These are phyloP conservation scores for Pseudonitzschia pungens DNA, from an alignment of 108 stramenopile genomes.

Conservation along the genomic window DNA sequence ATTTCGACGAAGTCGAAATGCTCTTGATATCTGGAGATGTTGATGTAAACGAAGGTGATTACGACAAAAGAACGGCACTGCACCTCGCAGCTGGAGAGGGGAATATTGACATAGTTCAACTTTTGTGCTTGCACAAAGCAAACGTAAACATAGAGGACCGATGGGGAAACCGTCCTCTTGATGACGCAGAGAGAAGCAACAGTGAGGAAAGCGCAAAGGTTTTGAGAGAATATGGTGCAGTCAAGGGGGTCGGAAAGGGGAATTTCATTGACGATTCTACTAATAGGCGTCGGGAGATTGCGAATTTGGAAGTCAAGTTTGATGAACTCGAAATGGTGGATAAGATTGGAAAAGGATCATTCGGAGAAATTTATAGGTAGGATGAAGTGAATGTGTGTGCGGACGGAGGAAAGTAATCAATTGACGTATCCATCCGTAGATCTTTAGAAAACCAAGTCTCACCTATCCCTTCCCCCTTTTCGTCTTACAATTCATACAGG, in stretches of 20 bases:
- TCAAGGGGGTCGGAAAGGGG: conserved; percentile 10
- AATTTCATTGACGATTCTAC: conserved; percentile 15
- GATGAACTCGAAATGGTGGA: conserved; percentile 84
- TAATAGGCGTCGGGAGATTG: conserved; percentile 40
- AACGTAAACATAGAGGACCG: conserved; percentile 82
- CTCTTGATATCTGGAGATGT: conserved; percentile 40
- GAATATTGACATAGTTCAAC: conserved; percentile 57
- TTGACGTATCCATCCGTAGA: conserved; percentile 29
- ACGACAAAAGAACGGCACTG: conserved; percentile 87
- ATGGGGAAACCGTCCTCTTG: conserved; percentile 84
- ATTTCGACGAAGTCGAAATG: conserved; percentile 72
- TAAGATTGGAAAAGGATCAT: conserved; percentile 83
- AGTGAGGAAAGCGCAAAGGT: conserved; percentile 34
- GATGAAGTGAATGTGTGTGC: too few relatives aligned
- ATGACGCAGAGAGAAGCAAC: conserved; percentile 63
- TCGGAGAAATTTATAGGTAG: conserved; percentile 86
- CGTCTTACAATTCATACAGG: too few relatives aligned
- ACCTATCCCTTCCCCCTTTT: too few relatives aligned
- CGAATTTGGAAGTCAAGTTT: conserved; percentile 77
- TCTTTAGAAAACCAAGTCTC: not conserved
- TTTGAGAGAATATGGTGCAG: conserved; percentile 62
- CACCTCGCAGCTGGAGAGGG: conserved; percentile 88
- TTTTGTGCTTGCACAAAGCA: conserved; percentile 65
- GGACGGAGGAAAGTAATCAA: too few relatives aligned
- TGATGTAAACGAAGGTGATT: conserved; percentile 76